Evolutionary conservation across 2,329 filamentous ascomycete genomes (phyloP).

Genomic region (Incumbomyces delicatus): DNA sequence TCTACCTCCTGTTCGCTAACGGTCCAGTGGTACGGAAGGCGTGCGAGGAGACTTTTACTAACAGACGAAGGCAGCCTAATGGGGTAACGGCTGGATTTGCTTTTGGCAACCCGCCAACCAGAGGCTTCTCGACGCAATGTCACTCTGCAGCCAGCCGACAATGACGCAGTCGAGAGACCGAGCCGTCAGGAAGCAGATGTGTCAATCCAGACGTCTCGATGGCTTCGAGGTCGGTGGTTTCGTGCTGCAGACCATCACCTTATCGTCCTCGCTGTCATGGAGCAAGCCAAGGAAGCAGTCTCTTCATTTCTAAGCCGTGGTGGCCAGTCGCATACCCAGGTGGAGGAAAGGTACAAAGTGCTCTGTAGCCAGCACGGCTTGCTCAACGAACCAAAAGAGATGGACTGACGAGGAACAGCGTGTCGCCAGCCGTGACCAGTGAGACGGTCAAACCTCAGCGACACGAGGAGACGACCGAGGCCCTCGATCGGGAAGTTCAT

Average conservation of each 20-base stretch:
- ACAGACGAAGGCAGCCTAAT: no score
- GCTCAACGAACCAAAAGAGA: constrained; percentile 21
- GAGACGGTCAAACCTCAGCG: constrained; percentile 51
- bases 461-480: constrained; percentile 53
- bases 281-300: constrained; percentile 51
- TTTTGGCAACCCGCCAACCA: no score
- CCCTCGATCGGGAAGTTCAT: constrained; percentile 59
- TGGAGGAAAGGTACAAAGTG: constrained; percentile 26
- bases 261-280: constrained; percentile 40
- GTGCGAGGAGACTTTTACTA: no score
- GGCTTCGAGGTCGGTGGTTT: no score
- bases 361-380: no score
- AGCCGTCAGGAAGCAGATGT: constrained; percentile 16
- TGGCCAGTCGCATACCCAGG: neutral
- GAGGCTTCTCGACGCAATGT: no score
- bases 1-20: no score
- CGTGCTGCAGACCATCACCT: constrained; percentile 31
- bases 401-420: constrained; percentile 43
- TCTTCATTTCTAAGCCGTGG: constrained; percentile 40
- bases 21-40: no score
- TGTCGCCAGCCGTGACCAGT: constrained; percentile 50
- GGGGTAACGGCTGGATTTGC: no score
- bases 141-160: constrained; percentile 35
- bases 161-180: constrained; percentile 44
- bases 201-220: no score